phyloP scores from a whole-genome alignment of 2,329 filamentous ascomycete genomes.

The Alternaria consortialis region DNA sequence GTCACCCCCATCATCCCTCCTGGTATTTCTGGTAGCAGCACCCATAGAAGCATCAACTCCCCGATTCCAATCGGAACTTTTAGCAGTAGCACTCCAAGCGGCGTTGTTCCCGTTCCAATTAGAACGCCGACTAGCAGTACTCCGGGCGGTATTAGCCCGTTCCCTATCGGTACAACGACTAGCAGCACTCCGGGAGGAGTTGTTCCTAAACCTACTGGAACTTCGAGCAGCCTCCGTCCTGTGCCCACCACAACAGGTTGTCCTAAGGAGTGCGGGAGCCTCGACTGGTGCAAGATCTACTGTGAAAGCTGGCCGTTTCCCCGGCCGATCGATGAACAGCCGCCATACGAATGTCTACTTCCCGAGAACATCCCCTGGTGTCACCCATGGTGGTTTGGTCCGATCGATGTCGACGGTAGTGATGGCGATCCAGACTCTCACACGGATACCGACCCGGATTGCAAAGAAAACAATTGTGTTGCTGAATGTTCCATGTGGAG shows the following conservation, averaged over 20 bases:
- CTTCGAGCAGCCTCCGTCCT: not conserved
- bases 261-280: conserved; percentile 4
- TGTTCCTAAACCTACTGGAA: not conserved
- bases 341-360: conserved; percentile 18
- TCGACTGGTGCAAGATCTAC: conserved; percentile 12
- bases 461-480: conserved; percentile 24
- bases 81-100: not conserved
- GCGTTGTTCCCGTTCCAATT: not conserved
- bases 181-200: too few relatives aligned
- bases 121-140: not conserved
- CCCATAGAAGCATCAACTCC: too few relatives aligned
- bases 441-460: conserved; percentile 11
- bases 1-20: not conserved
- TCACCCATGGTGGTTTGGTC: conserved; percentile 15
- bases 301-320: conserved; percentile 6
- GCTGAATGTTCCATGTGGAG: conserved; percentile 14
- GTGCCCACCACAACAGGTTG: conserved; percentile 6
- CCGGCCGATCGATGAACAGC: conserved; percentile 2
- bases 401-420: not conserved
- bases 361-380: conserved; percentile 16
- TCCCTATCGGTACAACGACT: too few relatives aligned
- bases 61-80: not conserved
- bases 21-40: not conserved
- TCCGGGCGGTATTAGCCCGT: not conserved
- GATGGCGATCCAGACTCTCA: conserved; percentile 17